Conservation (phyloP, 306 rosid genomes). For the Sicyos edulis region DNA sequence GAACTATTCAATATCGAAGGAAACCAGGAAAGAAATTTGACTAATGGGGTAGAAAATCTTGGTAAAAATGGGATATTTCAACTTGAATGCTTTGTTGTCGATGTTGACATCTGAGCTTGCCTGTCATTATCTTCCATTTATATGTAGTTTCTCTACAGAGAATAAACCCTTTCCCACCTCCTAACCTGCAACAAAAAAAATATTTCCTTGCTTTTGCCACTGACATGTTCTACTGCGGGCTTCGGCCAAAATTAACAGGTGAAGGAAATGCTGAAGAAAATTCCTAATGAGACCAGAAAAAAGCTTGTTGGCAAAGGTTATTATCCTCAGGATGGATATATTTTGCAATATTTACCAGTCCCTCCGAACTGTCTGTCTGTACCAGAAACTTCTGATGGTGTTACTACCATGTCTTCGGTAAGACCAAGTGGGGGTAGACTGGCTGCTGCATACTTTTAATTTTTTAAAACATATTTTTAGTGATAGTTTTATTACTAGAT, state of each 20-base stretch:
- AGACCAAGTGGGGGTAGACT: constrained; percentile 30
- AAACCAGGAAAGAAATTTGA: neutral
- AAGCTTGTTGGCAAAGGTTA: constrained; percentile 70
- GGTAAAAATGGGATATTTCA: constrained; percentile 1
- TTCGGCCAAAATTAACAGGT: constrained; percentile 39
- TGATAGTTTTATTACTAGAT: constrained; percentile 6
- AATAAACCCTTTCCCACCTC: neutral
- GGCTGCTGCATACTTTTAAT: neutral
- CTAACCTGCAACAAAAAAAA: neutral
- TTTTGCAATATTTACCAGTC: constrained; percentile 64
- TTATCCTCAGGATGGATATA: constrained; percentile 86
- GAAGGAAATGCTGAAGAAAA: constrained; percentile 61
- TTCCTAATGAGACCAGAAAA: constrained; percentile 54
- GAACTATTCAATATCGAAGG: neutral
- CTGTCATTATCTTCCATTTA: neutral
- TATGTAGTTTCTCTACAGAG: neutral
- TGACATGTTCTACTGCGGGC: constrained; percentile 19
- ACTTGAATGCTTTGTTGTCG: constrained; percentile 2
- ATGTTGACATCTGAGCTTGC: constrained; percentile 5
- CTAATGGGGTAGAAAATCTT: neutral
- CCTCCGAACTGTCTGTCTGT: constrained; percentile 93
- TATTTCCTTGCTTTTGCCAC: neutral
- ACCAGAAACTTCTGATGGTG: constrained; percentile 95
- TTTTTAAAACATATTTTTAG: neutral
- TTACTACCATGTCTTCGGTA: constrained; percentile 76